Percentiles rank a stretch among this genome's conserved stretches.
These are phyloP conservation scores for Parascedosporium putredinis DNA, from an alignment of 2,329 filamentous ascomycete species.

Conservation along the genomic window DNA sequence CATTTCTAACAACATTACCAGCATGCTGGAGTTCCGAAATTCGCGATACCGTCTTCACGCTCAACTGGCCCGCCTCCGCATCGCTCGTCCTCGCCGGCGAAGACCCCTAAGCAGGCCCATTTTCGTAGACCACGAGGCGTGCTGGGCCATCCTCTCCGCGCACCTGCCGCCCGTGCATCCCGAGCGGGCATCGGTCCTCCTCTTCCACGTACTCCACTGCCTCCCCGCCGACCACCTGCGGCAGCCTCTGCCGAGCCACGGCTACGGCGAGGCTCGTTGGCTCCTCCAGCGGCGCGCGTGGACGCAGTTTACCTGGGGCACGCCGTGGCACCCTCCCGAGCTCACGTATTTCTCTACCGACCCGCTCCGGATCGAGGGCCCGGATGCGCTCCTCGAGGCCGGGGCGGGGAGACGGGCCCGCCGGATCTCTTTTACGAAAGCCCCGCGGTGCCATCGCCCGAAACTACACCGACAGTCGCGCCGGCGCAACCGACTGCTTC, in stretches of 20 bases:
- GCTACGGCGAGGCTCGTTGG: background rate
- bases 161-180: background rate
- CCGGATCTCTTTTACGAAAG: background rate
- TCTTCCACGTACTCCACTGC: background rate
- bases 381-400: background rate
- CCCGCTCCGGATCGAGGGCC: background rate
- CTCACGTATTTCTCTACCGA: background rate
- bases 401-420: background rate
- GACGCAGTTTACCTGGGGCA: too few relatives aligned
- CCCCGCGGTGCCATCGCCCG: background rate
- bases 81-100: too few relatives aligned
- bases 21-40: too few relatives aligned
- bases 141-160: background rate
- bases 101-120: too few relatives aligned
- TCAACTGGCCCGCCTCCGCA: too few relatives aligned
- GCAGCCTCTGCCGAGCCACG: background rate
- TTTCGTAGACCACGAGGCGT: background rate
- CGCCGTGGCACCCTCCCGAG: background rate
- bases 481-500: background rate
- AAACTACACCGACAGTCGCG: too few relatives aligned
- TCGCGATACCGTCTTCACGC: too few relatives aligned
- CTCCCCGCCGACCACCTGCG: background rate
- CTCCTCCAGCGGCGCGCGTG: background rate
- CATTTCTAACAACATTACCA: too few relatives aligned
- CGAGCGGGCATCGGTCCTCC: background rate